These are phyloP conservation scores for Veloboletus limbatus DNA, from an alignment of 1,284 basidiomycete species.

Conservation along the genomic window DNA sequence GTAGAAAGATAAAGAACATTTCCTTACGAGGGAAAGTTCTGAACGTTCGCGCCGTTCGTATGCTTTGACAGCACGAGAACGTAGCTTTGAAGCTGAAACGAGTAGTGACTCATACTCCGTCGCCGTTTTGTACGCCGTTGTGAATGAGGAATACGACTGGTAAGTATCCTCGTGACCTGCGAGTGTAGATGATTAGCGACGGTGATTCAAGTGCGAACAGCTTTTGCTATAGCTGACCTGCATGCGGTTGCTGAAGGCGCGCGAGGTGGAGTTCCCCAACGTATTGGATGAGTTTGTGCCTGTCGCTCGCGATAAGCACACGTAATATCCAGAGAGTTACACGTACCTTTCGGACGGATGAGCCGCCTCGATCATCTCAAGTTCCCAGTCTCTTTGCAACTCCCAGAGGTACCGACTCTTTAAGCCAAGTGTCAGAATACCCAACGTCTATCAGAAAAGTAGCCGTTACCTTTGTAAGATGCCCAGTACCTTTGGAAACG, in stretches of 20 bases:
- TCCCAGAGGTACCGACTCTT: conserved; percentile 78
- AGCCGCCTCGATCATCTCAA: conserved; percentile 54
- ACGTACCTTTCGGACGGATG: conserved; percentile 48
- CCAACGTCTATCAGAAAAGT: conserved; percentile 3
- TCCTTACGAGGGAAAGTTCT: conserved; percentile 56
- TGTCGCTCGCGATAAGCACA: conserved; percentile 30
- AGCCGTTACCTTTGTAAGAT: conserved; percentile 57
- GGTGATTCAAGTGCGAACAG: not conserved
- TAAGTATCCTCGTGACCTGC: conserved; percentile 74
- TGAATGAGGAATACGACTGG: conserved; percentile 83
- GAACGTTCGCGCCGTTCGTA: conserved; percentile 60
- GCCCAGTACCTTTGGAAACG: conserved; percentile 55
- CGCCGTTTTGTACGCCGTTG: conserved; percentile 71
- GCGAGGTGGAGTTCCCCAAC: conserved; percentile 52
- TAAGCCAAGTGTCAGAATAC: conserved; percentile 14
- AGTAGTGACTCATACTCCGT: conserved; percentile 75
- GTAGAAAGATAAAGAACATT: not conserved
- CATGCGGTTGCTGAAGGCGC: conserved; percentile 68
- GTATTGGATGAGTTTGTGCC: conserved; percentile 37
- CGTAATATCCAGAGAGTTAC: not conserved
- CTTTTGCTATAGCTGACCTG: conserved; percentile 42
- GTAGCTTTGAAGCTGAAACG: conserved; percentile 71
- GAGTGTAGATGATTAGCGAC: conserved; percentile 6
- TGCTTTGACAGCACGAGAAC: conserved; percentile 55
- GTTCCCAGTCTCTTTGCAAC: conserved; percentile 70